Percentiles rank a stretch among this genome's conserved stretches.
phyloP scores from a whole-genome alignment of 2,329 filamentous ascomycete species.

The Cercospora janseana region DNA sequence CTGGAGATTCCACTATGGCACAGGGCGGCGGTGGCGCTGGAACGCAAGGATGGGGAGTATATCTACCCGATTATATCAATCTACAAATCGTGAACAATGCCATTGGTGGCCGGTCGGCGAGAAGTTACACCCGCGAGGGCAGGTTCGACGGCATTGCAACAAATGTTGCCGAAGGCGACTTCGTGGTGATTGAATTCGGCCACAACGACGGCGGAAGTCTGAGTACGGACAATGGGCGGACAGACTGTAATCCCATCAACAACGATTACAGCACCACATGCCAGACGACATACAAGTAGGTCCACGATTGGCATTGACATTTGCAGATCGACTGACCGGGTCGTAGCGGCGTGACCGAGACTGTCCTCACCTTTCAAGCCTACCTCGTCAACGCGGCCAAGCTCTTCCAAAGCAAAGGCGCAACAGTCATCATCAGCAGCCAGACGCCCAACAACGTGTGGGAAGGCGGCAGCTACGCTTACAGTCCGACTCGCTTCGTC shows the following conservation, averaged over 20 bases:
- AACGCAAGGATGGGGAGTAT: conserved; percentile 60
- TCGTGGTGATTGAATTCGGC: conserved; percentile 69
- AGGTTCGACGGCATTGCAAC: conserved; percentile 60
- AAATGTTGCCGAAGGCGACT: conserved; percentile 57
- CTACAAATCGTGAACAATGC: conserved; percentile 61
- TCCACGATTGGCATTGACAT: background rate
- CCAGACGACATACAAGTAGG: conserved; percentile 22
- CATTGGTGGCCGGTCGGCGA: conserved; percentile 63
- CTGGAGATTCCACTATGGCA: conserved; percentile 64
- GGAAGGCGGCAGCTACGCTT: conserved; percentile 55
- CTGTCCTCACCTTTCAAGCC: conserved; percentile 59
- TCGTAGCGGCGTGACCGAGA: conserved; percentile 42
- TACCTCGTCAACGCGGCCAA: conserved; percentile 60
- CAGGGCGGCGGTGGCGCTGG: conserved; percentile 33
- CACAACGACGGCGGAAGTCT: conserved; percentile 68
- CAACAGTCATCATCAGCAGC: conserved; percentile 58
- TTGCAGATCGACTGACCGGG: background rate
- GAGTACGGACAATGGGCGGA: conserved; percentile 59
- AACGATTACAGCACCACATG: conserved; percentile 55
- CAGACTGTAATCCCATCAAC: conserved; percentile 55
- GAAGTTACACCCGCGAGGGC: conserved; percentile 65
- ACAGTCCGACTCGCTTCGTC: conserved; percentile 54
- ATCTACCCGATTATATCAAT: conserved; percentile 54
- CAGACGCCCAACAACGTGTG: conserved; percentile 64
- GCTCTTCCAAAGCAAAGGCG: conserved; percentile 56